Evolutionary conservation across 78 protist species (phyloP).

Genomic region (Dictyostelium citrinum): DNA sequence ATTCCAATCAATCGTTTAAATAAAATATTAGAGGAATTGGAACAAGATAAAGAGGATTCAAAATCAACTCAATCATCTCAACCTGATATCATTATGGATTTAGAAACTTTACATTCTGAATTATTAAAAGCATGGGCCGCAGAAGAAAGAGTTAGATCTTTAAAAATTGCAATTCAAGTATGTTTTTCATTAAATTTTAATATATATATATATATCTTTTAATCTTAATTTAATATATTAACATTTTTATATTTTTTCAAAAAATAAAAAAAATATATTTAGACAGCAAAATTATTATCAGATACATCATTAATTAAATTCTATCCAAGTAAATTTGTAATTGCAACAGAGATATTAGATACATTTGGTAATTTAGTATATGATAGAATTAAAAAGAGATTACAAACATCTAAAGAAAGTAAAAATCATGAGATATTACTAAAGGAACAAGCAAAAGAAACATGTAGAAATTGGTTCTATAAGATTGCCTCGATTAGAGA

Average conservation of each 20-base stretch:
- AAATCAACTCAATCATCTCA: constrained; percentile 56
- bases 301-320: constrained; percentile 79
- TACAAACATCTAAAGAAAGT: constrained; percentile 6
- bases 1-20: constrained; percentile 69
- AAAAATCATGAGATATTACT: constrained; percentile 33
- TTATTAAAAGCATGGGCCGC: constrained; percentile 82
- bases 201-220: neutral
- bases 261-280: no score
- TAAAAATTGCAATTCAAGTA: constrained; percentile 90
- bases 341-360: constrained; percentile 93
- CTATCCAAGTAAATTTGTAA: constrained; percentile 94
- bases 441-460: constrained; percentile 88
- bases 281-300: constrained; percentile 86
- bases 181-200: neutral
- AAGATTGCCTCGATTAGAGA: constrained; percentile 97
- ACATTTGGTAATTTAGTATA: constrained; percentile 93
- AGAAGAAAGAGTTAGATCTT: constrained; percentile 89
- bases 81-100: constrained; percentile 79
- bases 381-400: constrained; percentile 64
- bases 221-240: neutral
- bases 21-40: constrained; percentile 64
- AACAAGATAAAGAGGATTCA: constrained; percentile 62
- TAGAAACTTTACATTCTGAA: constrained; percentile 83
- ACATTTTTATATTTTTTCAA: neutral
- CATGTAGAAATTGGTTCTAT: constrained; percentile 96